Conservation (phyloP, 106 monocot genomes). For the Dioscorea alata region DNA sequence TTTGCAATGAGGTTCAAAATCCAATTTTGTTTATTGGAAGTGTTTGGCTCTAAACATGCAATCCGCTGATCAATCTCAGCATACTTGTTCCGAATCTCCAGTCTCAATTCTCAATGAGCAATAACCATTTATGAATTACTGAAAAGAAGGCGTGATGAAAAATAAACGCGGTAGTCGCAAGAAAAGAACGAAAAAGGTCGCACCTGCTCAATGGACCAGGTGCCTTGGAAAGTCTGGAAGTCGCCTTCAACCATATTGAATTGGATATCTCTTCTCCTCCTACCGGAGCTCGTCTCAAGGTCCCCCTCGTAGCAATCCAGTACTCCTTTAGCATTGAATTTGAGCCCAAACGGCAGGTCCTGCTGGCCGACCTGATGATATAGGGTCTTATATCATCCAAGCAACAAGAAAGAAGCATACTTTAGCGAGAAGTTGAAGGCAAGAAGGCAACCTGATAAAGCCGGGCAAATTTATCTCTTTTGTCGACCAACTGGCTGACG, state of each 20-base stretch:
- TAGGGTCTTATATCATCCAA: not conserved
- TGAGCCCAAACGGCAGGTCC: slow-evolving; percentile 73
- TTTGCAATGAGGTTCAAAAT: too few relatives aligned
- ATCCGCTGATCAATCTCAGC: too few relatives aligned
- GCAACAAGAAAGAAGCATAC: not conserved
- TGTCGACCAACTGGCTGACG: slow-evolving; percentile 59
- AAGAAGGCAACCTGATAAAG: slow-evolving; percentile 56
- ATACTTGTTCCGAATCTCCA: too few relatives aligned
- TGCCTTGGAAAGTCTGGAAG: slow-evolving; percentile 68
- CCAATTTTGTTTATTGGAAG: too few relatives aligned
- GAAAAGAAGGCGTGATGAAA: too few relatives aligned
- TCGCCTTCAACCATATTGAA: slow-evolving; percentile 94
- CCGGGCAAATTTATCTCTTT: slow-evolving; percentile 50
- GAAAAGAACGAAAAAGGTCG: not conserved
- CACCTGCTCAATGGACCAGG: slow-evolving; percentile 85
- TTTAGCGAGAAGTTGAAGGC: not conserved
- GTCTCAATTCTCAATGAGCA: too few relatives aligned
- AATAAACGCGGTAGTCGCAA: too few relatives aligned
- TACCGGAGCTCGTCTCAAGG: slow-evolving; percentile 42
- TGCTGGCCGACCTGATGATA: slow-evolving; percentile 72
- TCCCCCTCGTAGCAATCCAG: slow-evolving; percentile 88
- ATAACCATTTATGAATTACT: too few relatives aligned
- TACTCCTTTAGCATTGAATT: slow-evolving; percentile 79
- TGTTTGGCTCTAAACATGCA: too few relatives aligned
- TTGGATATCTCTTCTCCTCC: slow-evolving; percentile 66